Evolutionary conservation across 176 grass and related monocot genomes (phyloP), one percentile per base, ranked within the genome.

Genomic region (Aechmea fasciata): DNA sequence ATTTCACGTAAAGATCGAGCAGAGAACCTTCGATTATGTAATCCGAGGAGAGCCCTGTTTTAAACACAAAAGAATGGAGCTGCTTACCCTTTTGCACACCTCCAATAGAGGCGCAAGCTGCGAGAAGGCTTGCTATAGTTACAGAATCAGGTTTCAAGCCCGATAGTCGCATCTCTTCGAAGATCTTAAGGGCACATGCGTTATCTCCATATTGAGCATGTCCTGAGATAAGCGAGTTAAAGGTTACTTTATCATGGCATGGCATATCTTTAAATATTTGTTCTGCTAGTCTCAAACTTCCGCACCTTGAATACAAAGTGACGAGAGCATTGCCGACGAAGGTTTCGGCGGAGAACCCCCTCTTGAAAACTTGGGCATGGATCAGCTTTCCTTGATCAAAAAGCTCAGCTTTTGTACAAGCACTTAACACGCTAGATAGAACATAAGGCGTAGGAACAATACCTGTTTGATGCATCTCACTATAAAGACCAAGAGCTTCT

Each of bases 1-100:
- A 87, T 82, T 84, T 91, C 11, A 91, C 88, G 71, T 84, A 91
- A 49, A 91, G 78, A 25, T 87, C 84, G 14, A 87, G 88, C 22
- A 91, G 69, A 2, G 88, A 91, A 18, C 88, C 88, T 75, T 91
- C 81, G 11, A 78, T 76, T 66, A 91, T 87, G 70, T 84, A 91
- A 70, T 91, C 81, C 11, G 54, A 81, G 67, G 75, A 79, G 17
- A 91, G 75, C n/a, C 88, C 88, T 63, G 78, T 52, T 77, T 87
- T 84, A 48, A 84, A 59, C 66, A 79, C 24, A 77, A 77, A 82
- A 0, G 81, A 68, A 68, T 87, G 88, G 9, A 87, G 78, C 53
- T 91, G 88, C 49, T 49, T 91, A 8, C 88, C 88, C 4, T 79
- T 87, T 53, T 68, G 65, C 26, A 87, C 20, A 82, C 87, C 72